Conservation (phyloP, 2,329 filamentous ascomycete species). For the Phaeophleospora eucalypticola region DNA sequence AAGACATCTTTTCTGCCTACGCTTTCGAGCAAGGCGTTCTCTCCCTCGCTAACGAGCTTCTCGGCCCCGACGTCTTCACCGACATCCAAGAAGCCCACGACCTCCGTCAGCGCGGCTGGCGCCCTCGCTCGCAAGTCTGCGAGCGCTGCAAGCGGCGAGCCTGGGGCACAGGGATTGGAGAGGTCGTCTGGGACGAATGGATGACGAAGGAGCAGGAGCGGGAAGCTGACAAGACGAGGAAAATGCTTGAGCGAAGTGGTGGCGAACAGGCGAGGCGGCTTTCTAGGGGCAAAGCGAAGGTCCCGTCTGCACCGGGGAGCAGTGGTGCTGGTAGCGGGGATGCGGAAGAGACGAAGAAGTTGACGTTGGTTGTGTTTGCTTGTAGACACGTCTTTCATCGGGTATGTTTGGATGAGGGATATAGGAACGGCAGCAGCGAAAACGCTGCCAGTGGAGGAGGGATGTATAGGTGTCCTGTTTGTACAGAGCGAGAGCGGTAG, state of each 20-base stretch:
- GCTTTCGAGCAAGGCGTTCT: slow-evolving; percentile 88
- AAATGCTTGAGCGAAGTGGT: slow-evolving; percentile 34
- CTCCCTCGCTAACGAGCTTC: slow-evolving; percentile 74
- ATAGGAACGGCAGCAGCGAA: slow-evolving; percentile 17
- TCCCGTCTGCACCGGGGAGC: slow-evolving; percentile 35
- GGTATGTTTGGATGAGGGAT: slow-evolving; percentile 56
- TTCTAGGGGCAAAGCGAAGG: slow-evolving; percentile 54
- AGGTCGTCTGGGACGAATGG: slow-evolving; percentile 77
- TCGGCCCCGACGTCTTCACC: slow-evolving; percentile 84
- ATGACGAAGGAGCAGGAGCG: slow-evolving; percentile 53
- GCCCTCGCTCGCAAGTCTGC: slow-evolving; percentile 79
- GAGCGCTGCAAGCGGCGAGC: slow-evolving; percentile 77
- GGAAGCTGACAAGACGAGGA: slow-evolving; percentile 42
- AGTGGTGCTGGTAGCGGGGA: slow-evolving; percentile 35
- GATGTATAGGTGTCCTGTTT: slow-evolving; percentile 33
- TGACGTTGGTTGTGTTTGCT: slow-evolving; percentile 60
- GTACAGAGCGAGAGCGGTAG: slow-evolving; percentile 20
- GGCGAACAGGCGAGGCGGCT: slow-evolving; percentile 34
- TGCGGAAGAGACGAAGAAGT: slow-evolving; percentile 40
- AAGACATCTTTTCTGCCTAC: slow-evolving; percentile 91
- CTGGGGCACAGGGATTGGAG: slow-evolving; percentile 84
- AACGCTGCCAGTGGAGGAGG: slow-evolving; percentile 5
- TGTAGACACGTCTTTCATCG: slow-evolving; percentile 70
- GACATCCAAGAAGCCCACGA: slow-evolving; percentile 71
- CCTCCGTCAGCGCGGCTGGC: slow-evolving; percentile 80